Evolutionary conservation across 805 yeast genomes (phyloP).

Genomic region (Candida ovalis): DNA sequence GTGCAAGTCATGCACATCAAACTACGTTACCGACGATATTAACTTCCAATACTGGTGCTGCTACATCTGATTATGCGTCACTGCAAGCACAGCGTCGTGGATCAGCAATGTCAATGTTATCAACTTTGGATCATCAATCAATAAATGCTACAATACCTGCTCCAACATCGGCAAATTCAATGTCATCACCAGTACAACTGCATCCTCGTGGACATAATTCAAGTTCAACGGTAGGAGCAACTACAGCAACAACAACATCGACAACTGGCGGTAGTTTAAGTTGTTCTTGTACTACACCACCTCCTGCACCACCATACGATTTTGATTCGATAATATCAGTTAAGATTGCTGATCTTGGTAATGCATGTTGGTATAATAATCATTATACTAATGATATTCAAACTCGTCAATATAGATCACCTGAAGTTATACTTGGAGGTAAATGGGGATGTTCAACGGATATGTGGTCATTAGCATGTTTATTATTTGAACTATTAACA

Average conservation of each 20-base stretch:
- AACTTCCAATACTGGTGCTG: constrained; percentile 9
- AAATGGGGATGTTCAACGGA: constrained; percentile 64
- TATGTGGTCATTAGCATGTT: constrained; percentile 57
- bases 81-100: background rate
- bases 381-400: constrained; percentile 69
- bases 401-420: constrained; percentile 64
- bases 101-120: background rate
- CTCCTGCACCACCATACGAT: constrained; percentile 9
- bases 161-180: background rate
- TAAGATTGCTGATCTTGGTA: constrained; percentile 68
- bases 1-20: constrained; percentile 6
- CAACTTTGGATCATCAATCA: background rate
- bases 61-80: background rate
- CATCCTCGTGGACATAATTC: background rate
- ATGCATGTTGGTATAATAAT: constrained; percentile 60
- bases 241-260: background rate
- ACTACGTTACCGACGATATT: constrained; percentile 12
- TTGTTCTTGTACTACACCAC: background rate
- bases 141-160: background rate
- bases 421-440: constrained; percentile 56
- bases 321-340: constrained; percentile 37
- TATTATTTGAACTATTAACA: constrained; percentile 55
- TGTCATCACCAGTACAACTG: background rate
- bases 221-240: constrained; percentile 2
- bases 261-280: too few relatives aligned